Conservation (phyloP, 805 yeast genomes). For the Yamadazyma tumulicola region DNA sequence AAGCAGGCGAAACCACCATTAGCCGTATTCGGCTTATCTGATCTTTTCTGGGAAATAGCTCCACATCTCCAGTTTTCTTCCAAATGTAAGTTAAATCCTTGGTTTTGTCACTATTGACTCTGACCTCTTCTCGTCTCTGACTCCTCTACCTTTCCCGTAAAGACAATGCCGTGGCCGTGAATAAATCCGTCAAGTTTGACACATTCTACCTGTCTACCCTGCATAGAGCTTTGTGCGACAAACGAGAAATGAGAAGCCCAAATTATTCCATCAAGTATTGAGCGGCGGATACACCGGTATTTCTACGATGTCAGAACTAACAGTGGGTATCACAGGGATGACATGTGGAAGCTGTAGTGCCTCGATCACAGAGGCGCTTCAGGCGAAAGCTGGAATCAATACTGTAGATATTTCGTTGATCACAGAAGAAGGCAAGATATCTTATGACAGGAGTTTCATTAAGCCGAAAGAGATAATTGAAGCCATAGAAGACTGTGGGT, state of each 20-base stretch:
- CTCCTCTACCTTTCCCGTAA: too few relatives aligned
- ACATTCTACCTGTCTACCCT: too few relatives aligned
- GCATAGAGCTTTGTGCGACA: too few relatives aligned
- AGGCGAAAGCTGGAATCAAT: slow-evolving; percentile 46
- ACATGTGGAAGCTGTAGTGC: slow-evolving; percentile 83
- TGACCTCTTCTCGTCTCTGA: too few relatives aligned
- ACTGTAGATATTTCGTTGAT: slow-evolving; percentile 62
- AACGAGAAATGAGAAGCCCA: too few relatives aligned
- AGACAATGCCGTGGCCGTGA: too few relatives aligned
- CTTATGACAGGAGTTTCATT: slow-evolving; percentile 32
- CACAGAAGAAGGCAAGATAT: slow-evolving; percentile 65
- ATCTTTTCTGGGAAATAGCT: slow-evolving; percentile 3
- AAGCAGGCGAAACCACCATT: neutral
- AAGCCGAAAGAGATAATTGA: slow-evolving; percentile 15
- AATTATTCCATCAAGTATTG: too few relatives aligned
- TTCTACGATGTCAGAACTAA: slow-evolving; percentile 3
- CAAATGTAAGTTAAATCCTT: too few relatives aligned
- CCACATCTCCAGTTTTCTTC: too few relatives aligned
- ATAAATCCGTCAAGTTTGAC: too few relatives aligned
- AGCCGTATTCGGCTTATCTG: slow-evolving; percentile 7
- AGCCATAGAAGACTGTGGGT: slow-evolving; percentile 50
- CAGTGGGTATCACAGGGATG: slow-evolving; percentile 55
- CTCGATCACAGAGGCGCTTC: slow-evolving; percentile 56
- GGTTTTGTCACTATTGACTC: too few relatives aligned
- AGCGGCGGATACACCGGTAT: too few relatives aligned